A percentile compares a stretch with the other conserved stretches of the same genome.
Conservation (phyloP, 1,139 yeast species). For the Candida sp. region DNA sequence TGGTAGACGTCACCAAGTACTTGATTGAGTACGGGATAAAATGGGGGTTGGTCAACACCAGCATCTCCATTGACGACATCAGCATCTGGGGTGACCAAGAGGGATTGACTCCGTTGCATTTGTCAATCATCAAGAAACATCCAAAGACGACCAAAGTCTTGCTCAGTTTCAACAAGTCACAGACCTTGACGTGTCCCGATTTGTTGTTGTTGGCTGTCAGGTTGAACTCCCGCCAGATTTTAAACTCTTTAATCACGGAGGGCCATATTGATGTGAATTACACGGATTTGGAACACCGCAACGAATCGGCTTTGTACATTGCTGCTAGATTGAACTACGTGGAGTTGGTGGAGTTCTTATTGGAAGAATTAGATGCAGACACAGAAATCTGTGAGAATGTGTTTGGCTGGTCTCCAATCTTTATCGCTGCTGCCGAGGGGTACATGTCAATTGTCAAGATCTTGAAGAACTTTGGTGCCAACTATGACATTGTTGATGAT, state of each 20-base stretch:
- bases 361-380: conserved; percentile 57
- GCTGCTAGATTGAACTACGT: conserved; percentile 70
- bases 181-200: conserved; percentile 46
- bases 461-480: conserved; percentile 58
- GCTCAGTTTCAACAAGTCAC: conserved; percentile 47
- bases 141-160: conserved; percentile 74
- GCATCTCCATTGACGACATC: conserved; percentile 60
- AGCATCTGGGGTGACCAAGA: conserved; percentile 86
- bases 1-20: conserved; percentile 62
- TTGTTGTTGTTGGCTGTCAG: conserved; percentile 74
- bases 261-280: conserved; percentile 70
- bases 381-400: conserved; percentile 77
- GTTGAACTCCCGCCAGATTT: conserved; percentile 61
- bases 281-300: conserved; percentile 54
- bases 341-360: conserved; percentile 58
- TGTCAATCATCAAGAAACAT: conserved; percentile 84
- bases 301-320: conserved; percentile 83
- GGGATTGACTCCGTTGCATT: conserved; percentile 78
- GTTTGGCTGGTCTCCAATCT: conserved; percentile 96
- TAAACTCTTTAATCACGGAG: conserved; percentile 56
- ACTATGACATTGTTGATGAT: conserved; percentile 65
- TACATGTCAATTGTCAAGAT: conserved; percentile 57
- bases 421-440: conserved; percentile 92
- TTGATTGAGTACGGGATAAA: conserved; percentile 50
- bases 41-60: conserved; percentile 38